Evolutionary conservation across 371 early-diverging fungal genomes (phyloP).

Genomic region (Saksenaea vasiformis): DNA sequence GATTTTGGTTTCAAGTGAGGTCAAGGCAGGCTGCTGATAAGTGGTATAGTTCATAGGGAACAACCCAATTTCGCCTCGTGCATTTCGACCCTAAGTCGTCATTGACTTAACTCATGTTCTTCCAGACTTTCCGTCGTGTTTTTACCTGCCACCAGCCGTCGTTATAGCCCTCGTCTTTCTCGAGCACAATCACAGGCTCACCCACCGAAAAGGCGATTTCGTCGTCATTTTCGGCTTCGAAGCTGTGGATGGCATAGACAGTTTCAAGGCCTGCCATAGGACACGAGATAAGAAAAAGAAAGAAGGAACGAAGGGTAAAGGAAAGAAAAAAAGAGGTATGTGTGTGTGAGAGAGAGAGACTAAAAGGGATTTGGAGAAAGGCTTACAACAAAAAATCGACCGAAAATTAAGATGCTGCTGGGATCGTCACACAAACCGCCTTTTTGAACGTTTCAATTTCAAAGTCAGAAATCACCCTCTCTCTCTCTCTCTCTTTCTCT

Average conservation of each 20-base stretch:
- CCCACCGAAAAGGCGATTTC: constrained; percentile 72
- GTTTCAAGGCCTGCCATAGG: constrained; percentile 33
- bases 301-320: not conserved
- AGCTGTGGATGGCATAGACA: constrained; percentile 64
- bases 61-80: constrained; percentile 67
- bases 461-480: not conserved
- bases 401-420: not conserved
- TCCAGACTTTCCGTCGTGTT: not conserved
- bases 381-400: not conserved
- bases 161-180: constrained; percentile 71
- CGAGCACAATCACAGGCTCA: constrained; percentile 71
- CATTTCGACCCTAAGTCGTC: constrained; percentile 61
- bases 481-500: not conserved
- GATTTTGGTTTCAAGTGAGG: constrained; percentile 31
- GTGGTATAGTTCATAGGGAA: constrained; percentile 73
- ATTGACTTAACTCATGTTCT: not conserved
- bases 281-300: constrained; percentile 4
- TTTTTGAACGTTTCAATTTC: not conserved
- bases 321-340: not conserved
- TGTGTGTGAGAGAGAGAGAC: not conserved
- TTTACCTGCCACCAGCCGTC: constrained; percentile 85
- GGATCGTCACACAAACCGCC: constrained; percentile 5
- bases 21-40: constrained; percentile 14
- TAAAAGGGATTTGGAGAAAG: not conserved
- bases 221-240: constrained; percentile 70